Evolutionary conservation across 768 basidiomycete species (phyloP), one percentile per base, ranked within the genome.

Genomic region (Candolleomyces efflorescens): DNA sequence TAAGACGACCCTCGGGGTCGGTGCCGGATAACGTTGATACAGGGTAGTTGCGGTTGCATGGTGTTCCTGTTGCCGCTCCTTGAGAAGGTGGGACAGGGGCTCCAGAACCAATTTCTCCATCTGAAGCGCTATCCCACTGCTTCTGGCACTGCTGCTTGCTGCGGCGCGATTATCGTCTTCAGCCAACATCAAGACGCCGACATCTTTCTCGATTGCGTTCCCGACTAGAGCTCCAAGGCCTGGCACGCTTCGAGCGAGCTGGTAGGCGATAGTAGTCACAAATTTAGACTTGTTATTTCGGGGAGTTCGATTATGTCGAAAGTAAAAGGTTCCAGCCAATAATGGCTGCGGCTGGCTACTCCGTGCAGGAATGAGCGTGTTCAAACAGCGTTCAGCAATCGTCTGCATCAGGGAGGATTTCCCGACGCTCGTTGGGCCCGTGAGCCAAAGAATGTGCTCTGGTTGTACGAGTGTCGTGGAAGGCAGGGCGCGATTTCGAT

Each of bases 261-360:
- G 49, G 20, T 51, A 51, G 15, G 26, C 49, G 27, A 51, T 22
- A 7, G 49, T 51, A 5, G 49, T 26, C 15, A 53, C 51, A 15
- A 53, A 53, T 20, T 53, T 53, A 37, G 26, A 32, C n/a, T 53
- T 53, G 51, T 53, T 53, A 18, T 53, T 53, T 3, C 51, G n/a
- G 6, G 32, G 32, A 7, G 3, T 38, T 7, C 51, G 32, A 18
- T 53, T 12, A n/a, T 53, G 32, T 7, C 51, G 26, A 36, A 53
- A 53, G 51, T 39, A 53, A 53, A 53, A 53, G 51, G 15, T 53
- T 1, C 36, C 51, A n/a, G 51, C 51, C 10, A 53, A 36, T 36
- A 53, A 39, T 2, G 51, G 51, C 17, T 38, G 26, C 23, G 51
- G 51, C n/a, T 11, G 15, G 32, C 18, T 53, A 36, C n/a, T 13